These are phyloP conservation scores for Cryphonectria naterciae DNA, from an alignment of 2,329 filamentous ascomycete species.

Conservation along the genomic window DNA sequence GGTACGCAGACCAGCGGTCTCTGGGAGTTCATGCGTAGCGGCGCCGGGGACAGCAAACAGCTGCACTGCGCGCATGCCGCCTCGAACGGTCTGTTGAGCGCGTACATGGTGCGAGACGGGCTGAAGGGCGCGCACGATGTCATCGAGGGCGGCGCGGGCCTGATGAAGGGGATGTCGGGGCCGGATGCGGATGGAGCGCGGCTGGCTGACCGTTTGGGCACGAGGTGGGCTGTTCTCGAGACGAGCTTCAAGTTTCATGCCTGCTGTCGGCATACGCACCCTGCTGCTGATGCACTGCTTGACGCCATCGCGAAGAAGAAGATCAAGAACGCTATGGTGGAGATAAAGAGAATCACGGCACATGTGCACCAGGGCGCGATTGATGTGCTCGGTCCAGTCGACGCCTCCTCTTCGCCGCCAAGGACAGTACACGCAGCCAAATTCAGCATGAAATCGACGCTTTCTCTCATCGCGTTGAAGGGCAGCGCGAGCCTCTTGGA, in stretches of 20 bases:
- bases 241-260: constrained; percentile 20
- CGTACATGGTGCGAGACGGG: constrained; percentile 10
- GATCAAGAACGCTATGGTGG: neutral
- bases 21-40: constrained; percentile 16
- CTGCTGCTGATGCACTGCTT: constrained; percentile 17
- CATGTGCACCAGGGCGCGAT: constrained; percentile 14
- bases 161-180: neutral
- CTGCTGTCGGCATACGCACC: constrained; percentile 17
- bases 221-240: constrained; percentile 18
- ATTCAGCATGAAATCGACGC: constrained; percentile 18
- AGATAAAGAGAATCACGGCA: neutral
- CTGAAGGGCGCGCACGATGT: constrained; percentile 8
- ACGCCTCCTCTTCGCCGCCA: neutral
- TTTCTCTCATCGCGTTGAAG: constrained; percentile 13
- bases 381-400: constrained; percentile 10
- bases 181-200: neutral
- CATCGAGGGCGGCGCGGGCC: constrained; percentile 7
- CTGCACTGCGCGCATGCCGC: constrained; percentile 15
- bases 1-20: constrained; percentile 15
- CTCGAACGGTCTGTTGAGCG: constrained; percentile 8
- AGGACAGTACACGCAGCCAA: constrained; percentile 15
- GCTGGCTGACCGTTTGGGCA: neutral
- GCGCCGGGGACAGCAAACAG: constrained; percentile 17
- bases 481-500: constrained; percentile 10
- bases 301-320: neutral